Evolutionary conservation across 1,284 basidiomycete species (phyloP).

Genomic region (Apiotrichum brassicae): DNA sequence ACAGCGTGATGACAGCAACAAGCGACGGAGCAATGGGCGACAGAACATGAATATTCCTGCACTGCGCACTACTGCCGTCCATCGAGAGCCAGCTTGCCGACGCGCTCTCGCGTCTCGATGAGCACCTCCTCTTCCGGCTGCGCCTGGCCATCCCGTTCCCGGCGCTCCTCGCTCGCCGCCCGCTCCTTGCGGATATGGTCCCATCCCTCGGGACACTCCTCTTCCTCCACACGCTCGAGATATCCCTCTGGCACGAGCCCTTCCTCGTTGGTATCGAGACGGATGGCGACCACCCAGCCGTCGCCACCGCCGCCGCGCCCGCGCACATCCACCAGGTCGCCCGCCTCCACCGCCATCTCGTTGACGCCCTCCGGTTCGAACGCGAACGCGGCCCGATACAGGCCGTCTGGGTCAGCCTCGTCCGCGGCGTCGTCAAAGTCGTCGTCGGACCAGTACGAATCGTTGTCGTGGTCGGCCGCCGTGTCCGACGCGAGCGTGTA

Average conservation of each 20-base stretch:
- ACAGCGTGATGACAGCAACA: too few relatives aligned
- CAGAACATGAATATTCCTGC: too few relatives aligned
- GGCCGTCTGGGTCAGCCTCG: conserved; percentile 28
- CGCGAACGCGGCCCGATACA: conserved; percentile 36
- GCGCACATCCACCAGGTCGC: conserved; percentile 38
- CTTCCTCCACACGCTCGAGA: conserved; percentile 27
- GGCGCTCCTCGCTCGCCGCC: conserved; percentile 1
- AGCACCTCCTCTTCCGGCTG: not conserved
- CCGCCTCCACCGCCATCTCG: conserved; percentile 40
- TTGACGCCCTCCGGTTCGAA: conserved; percentile 42
- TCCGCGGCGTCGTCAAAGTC: conserved; percentile 11
- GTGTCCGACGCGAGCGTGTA: conserved; percentile 2
- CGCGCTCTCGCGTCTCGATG: not conserved
- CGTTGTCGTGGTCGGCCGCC: conserved; percentile 13
- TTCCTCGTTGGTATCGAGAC: conserved; percentile 21
- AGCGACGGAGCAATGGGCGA: too few relatives aligned
- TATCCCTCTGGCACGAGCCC: conserved; percentile 46
- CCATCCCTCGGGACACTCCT: conserved; percentile 13
- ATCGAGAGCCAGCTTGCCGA: too few relatives aligned
- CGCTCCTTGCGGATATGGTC: not conserved
- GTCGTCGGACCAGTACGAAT: conserved; percentile 16
- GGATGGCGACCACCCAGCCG: conserved; percentile 46
- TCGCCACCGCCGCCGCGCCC: conserved; percentile 36
- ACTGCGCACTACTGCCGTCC: too few relatives aligned
- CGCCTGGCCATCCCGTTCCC: not conserved